Base-by-base conservation (phyloP, 2,329 filamentous ascomycete species). In the Venturiaceae sp. region DNA sequence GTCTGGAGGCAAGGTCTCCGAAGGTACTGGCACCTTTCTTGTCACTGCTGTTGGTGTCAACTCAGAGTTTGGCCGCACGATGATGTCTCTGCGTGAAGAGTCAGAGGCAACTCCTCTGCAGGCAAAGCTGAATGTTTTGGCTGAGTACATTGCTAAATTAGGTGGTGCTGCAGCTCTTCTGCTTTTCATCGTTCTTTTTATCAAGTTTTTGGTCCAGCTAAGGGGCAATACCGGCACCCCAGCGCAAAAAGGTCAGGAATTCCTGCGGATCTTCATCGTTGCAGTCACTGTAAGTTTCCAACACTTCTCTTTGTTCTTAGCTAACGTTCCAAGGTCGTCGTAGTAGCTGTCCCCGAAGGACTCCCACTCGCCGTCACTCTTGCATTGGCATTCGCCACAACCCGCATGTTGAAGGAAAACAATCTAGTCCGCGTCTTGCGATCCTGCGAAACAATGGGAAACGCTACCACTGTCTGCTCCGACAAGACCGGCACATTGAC, bases 171-270 rank as follows among this genome's bases (percentile, higher is more conserved):
- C 90, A 54, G 90, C 87, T 63, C 76, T 94, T 13, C 71, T 92
- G 7, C 78, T 96, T 53, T 96, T 96, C 74, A 79, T 94, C 53
- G 87, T 95, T 46, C 79, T 96, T 16, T 83, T 96, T 66, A 92
- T 96, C 74, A 83, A 90, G 66, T 96, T 95, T 68, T 77, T 94
- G 11, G 89, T 85, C 50, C 75, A 83, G 11, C 79, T 95, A 3
- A 66, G 72, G n/a, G 71, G 84, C 57, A 50, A 34, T 13, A 41
- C 39, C 19, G 16, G 28, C n/a, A 37, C 26, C 33, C 39, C 55
- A 16, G 44, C 39, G 14, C 19, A 52, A 28, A 96, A 95, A 74
- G 91, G 88, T 8, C 88, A 92, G 66, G 79, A 79, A 53, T 85
- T 86, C 67, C 70, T 85, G 62, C 75, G 80, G 32, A 84, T 86